These are phyloP conservation scores for Xylaria acuta DNA, from an alignment of 495 filamentous ascomycete genomes.

Conservation along the genomic window DNA sequence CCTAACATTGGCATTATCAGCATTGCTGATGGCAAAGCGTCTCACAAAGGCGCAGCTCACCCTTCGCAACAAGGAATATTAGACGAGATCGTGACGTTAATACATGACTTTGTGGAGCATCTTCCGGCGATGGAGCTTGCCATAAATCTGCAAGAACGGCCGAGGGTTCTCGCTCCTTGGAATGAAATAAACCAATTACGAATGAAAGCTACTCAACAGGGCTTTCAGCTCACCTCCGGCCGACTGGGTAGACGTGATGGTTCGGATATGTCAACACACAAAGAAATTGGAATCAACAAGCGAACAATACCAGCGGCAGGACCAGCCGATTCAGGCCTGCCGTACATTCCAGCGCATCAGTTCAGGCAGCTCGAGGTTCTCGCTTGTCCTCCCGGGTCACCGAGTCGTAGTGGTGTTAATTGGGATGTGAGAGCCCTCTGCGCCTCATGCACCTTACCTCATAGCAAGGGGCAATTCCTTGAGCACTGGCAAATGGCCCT, in stretches of 20 bases:
- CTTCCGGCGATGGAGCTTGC: conserved; percentile 83
- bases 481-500: conserved; percentile 68
- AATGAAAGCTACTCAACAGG: conserved; percentile 41
- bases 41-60: conserved; percentile 48
- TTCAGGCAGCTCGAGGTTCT: conserved; percentile 59
- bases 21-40: conserved; percentile 58
- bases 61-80: conserved; percentile 59
- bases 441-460: conserved; percentile 65
- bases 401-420: conserved; percentile 57
- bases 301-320: conserved; percentile 5
- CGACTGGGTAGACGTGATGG: conserved; percentile 51
- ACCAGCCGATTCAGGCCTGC: conserved; percentile 28
- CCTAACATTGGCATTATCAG: conserved; percentile 42
- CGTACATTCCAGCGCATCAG: conserved; percentile 46
- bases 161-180: conserved; percentile 76
- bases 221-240: conserved; percentile 33
- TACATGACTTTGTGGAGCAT: conserved; percentile 69
- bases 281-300: not conserved
- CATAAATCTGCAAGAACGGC: conserved; percentile 80
- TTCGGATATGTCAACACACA: conserved; percentile 25
- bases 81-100: conserved; percentile 69
- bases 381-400: conserved; percentile 65
- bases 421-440: conserved; percentile 66
- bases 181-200: conserved; percentile 49
- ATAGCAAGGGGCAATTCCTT: conserved; percentile 72